phyloP scores from a whole-genome alignment of 306 rosid species.

The Begonia fuchsioides region DNA sequence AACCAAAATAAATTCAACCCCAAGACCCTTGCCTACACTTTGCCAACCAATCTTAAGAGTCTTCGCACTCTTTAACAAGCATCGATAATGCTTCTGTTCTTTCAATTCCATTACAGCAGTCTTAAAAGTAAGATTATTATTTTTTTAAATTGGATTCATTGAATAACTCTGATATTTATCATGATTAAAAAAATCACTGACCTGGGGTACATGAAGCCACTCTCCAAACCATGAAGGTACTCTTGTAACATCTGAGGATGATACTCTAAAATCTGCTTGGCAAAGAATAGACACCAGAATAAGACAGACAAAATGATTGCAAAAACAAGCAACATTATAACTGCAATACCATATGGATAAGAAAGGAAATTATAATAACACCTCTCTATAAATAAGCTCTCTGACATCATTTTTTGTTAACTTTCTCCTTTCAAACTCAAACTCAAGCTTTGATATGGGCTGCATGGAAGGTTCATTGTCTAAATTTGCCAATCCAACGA shows the following conservation, averaged over 20 bases:
- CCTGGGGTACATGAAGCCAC: conserved; percentile 61
- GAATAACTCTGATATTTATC: background rate
- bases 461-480: conserved; percentile 33
- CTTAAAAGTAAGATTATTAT: no score
- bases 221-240: conserved; percentile 34
- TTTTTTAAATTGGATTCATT: background rate
- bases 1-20: no score
- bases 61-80: no score
- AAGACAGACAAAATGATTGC: background rate
- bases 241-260: conserved; percentile 59
- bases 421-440: conserved; percentile 47
- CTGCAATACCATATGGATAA: background rate
- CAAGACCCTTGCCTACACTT: no score
- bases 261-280: conserved; percentile 49
- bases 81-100: no score
- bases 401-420: conserved; percentile 37
- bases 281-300: conserved; percentile 4
- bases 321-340: background rate
- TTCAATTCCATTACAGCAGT: no score
- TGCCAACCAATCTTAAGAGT: no score
- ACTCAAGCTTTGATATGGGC: conserved; percentile 49
- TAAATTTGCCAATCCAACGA: conserved; percentile 34
- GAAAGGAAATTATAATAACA: conserved; percentile 4
- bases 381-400: conserved; percentile 60
- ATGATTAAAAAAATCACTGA: conserved; percentile 7